Base-by-base conservation (phyloP, 2,329 filamentous ascomycete genomes). In the Aspergillus pseudoviridinutans region DNA sequence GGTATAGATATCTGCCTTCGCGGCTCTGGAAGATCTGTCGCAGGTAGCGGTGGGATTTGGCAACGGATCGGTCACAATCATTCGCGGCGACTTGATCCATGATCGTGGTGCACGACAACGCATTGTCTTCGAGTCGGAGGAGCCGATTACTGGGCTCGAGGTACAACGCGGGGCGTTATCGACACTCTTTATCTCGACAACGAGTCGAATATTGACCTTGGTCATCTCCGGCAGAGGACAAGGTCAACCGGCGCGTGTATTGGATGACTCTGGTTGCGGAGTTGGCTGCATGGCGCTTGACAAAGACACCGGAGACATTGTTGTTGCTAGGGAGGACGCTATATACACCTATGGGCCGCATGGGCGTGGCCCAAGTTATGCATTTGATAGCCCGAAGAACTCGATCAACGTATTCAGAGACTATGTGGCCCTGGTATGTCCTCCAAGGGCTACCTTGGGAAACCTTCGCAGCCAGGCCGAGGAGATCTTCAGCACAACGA, bases 261-360 rank as follows among this genome's bases (percentile, higher is more conserved):
- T 97, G 20, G 94, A 97, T 71, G 92, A 97, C 69, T 82, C 85
- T 20, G 94, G 94, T 1, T 97, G 93, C 69, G 92, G 85, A 10
- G 86, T 96, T n/a, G 92, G 92, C 1, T 99, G 95, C 74, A 96
- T 99, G 91, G 90, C 91, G 0, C 82, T 93, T 12, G 91, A 97
- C 72, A 85, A 84, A 59, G 82, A 84, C 60, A 89, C 87, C 0
- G 91, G 89, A 4, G 91, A 97, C 63, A 87, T 99, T 22, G 84
- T 99, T 3, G 88, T 99, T n/a, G 94, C 89, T 1, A 82, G 94
- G 59, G 91, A 97, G 65, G 95, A 99, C 82, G 94, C 93, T 7
- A 89, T 99, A 54, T 97, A 97, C 76, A 92, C 91, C 58, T 99
- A 97, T 74, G 90, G 88, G 0, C 78, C 89, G 0, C 89, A 94